Conservation (phyloP, 2,329 filamentous ascomycete genomes). For the Colletotrichum orchidophilum region DNA sequence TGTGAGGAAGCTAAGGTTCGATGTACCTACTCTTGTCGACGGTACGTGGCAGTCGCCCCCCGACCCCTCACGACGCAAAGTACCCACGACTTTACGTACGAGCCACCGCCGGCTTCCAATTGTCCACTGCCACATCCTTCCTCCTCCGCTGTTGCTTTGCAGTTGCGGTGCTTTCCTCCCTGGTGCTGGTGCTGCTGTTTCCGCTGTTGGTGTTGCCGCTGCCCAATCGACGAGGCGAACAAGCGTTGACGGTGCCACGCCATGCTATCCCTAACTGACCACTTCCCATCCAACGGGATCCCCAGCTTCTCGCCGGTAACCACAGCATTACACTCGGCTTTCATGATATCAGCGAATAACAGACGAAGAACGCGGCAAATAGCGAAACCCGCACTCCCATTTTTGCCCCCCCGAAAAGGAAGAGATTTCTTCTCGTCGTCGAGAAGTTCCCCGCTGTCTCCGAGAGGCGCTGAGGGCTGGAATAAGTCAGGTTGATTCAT, state of each 20-base stretch:
- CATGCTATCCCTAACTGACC: background rate
- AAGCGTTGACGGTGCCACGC: background rate
- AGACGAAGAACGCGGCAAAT: background rate
- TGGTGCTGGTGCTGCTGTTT: background rate
- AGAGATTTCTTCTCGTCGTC: background rate
- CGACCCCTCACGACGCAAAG: background rate
- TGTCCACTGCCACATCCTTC: conserved; percentile 23
- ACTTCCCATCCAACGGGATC: background rate
- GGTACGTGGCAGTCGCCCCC: conserved; percentile 1
- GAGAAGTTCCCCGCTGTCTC: conserved; percentile 3
- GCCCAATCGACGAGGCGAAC: conserved; percentile 6
- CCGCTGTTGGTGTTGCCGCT: background rate
- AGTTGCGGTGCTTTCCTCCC: background rate
- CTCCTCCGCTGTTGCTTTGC: background rate
- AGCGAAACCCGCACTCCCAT: background rate
- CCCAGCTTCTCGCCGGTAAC: conserved; percentile 13
- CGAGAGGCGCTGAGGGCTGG: background rate
- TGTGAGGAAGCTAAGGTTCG: background rate
- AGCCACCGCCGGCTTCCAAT: conserved; percentile 23
- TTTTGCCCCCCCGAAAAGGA: conserved; percentile 4
- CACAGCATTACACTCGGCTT: conserved; percentile 17
- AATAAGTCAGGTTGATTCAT: conserved; percentile 25
- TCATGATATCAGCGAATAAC: background rate
- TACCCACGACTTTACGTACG: conserved; percentile 20
- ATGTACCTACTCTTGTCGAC: background rate